A percentile compares a stretch with the other conserved stretches of the same genome.
phyloP scores from a whole-genome alignment of 306 rosid species.

The Herpetospermum pedunculosum region DNA sequence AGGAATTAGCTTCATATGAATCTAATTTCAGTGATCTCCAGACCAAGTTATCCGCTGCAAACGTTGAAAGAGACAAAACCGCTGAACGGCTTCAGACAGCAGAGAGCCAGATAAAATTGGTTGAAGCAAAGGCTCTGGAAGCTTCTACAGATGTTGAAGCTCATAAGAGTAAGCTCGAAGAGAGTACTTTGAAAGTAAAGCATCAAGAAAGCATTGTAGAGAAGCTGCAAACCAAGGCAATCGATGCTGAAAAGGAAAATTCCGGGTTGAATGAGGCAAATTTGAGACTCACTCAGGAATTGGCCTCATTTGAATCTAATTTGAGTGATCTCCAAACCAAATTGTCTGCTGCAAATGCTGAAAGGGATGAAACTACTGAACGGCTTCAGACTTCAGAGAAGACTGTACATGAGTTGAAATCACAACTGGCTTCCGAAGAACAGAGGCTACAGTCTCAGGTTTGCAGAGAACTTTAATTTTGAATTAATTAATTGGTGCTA shows the following conservation, averaged over 20 bases:
- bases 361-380: constrained; percentile 47
- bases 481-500: background rate
- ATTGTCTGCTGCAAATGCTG: constrained; percentile 31
- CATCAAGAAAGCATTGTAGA: constrained; percentile 59
- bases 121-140: constrained; percentile 39
- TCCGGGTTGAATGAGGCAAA: constrained; percentile 41
- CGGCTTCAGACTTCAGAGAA: constrained; percentile 33
- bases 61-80: constrained; percentile 47
- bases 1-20: constrained; percentile 42
- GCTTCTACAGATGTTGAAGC: constrained; percentile 29
- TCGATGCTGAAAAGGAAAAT: constrained; percentile 50
- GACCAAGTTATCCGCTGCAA: constrained; percentile 29
- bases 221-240: constrained; percentile 49
- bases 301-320: constrained; percentile 41
- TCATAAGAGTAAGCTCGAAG: constrained; percentile 37
- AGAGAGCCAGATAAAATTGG: constrained; percentile 38
- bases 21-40: constrained; percentile 45
- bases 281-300: constrained; percentile 45
- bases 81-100: constrained; percentile 31
- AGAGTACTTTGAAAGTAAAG: constrained; percentile 44
- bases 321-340: constrained; percentile 44
- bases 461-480: constrained; percentile 3
- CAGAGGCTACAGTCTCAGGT: constrained; percentile 80
- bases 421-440: constrained; percentile 47
- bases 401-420: constrained; percentile 38